Conservation (phyloP, 805 yeast species). For the Lachancea sp. region DNA sequence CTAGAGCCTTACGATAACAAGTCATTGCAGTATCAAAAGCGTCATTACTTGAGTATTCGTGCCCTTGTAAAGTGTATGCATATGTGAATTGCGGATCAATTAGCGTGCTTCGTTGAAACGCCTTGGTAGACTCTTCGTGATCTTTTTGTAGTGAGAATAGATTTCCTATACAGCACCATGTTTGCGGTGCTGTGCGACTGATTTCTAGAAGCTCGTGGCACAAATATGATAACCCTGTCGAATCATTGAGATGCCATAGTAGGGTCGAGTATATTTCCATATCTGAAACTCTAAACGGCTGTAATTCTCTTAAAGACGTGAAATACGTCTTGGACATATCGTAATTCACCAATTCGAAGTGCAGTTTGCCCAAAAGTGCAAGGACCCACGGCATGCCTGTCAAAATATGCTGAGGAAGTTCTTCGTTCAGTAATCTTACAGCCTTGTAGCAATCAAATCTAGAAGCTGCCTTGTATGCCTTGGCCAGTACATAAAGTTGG, state of each 20-base stretch:
- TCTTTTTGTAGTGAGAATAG: slow-evolving; percentile 76
- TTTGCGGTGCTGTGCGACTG: slow-evolving; percentile 61
- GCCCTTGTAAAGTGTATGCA: slow-evolving; percentile 90
- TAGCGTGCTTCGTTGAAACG: slow-evolving; percentile 73
- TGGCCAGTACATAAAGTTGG: slow-evolving; percentile 50
- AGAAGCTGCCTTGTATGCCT: slow-evolving; percentile 52
- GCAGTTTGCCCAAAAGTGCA: slow-evolving; percentile 69
- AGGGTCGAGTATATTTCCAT: slow-evolving; percentile 90
- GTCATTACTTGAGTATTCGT: slow-evolving; percentile 82
- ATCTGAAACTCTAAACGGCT: slow-evolving; percentile 74
- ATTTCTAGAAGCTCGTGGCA: slow-evolving; percentile 73
- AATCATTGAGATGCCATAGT: slow-evolving; percentile 86
- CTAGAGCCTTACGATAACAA: slow-evolving; percentile 71
- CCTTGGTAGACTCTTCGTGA: slow-evolving; percentile 81
- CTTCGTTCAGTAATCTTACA: slow-evolving; percentile 49
- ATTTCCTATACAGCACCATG: slow-evolving; percentile 92
- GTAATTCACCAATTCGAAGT: slow-evolving; percentile 84
- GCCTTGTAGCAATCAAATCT: slow-evolving; percentile 77
- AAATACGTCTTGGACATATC: slow-evolving; percentile 65
- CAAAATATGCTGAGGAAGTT: slow-evolving; percentile 53
- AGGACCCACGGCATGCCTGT: slow-evolving; percentile 78
- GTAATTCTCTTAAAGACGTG: slow-evolving; percentile 53
- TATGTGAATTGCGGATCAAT: slow-evolving; percentile 68
- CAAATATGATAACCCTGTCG: slow-evolving; percentile 68
- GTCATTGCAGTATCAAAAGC: slow-evolving; percentile 85